Evolutionary conservation across 768 basidiomycete genomes (phyloP).

Genomic region (Hemileccinum rubropunctum): DNA sequence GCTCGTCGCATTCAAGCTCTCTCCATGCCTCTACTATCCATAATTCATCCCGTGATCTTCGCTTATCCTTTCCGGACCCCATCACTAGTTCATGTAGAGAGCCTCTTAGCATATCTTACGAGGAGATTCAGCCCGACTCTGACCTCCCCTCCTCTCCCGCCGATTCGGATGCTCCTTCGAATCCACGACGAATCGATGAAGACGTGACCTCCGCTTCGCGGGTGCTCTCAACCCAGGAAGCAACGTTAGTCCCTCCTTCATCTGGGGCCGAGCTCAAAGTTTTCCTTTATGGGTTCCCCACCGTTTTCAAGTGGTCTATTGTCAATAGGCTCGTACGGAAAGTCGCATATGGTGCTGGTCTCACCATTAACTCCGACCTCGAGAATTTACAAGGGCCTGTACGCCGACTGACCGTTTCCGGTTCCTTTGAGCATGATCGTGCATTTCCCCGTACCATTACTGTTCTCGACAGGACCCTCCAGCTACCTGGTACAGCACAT

Average conservation of each 20-base stretch:
- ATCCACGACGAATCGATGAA: constrained; percentile 26
- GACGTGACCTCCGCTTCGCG: constrained; percentile 22
- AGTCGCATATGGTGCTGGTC: constrained; percentile 38
- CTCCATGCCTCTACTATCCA: constrained; percentile 53
- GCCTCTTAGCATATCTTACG: constrained; percentile 53
- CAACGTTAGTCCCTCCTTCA: constrained; percentile 22
- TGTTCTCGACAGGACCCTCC: constrained; percentile 37
- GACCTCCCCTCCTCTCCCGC: constrained; percentile 27
- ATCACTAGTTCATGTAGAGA: constrained; percentile 69
- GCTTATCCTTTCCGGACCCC: constrained; percentile 82
- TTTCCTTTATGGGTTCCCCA: constrained; percentile 63
- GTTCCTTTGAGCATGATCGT: constrained; percentile 23
- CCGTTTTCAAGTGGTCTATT: constrained; percentile 59
- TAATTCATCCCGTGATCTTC: constrained; percentile 66
- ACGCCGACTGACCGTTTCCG: constrained; percentile 26
- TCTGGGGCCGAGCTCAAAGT: constrained; percentile 51
- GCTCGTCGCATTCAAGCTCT: constrained; percentile 67
- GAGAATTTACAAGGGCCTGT: constrained; percentile 21
- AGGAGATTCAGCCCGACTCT: constrained; percentile 43
- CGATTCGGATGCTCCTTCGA: constrained; percentile 16
- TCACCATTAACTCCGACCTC: constrained; percentile 24
- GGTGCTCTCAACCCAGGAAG: constrained; percentile 30
- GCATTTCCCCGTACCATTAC: constrained; percentile 34
- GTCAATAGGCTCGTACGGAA: constrained; percentile 59
- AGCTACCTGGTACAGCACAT: constrained; percentile 12